Evolutionary conservation across 163 green algal genomes (phyloP).

Genomic region (Scenedesmus sp.): DNA sequence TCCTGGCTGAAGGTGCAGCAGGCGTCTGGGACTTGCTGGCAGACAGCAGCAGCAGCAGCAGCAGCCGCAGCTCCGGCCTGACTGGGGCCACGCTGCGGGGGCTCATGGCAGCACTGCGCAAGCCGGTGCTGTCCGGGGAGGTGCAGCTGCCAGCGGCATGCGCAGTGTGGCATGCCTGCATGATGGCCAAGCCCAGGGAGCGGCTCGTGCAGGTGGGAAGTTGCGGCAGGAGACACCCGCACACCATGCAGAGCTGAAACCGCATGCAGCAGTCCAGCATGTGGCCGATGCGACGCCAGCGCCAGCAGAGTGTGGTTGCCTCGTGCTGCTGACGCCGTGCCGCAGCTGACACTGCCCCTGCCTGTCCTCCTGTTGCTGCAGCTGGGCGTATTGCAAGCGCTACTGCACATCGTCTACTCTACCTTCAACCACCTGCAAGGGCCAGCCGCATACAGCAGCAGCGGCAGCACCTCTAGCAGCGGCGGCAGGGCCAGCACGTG

Average conservation of each 20-base stretch:
- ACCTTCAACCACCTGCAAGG: not conserved
- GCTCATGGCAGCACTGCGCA: slow-evolving; percentile 45
- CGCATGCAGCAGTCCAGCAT: too few species aligned
- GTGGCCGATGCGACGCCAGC: too few species aligned
- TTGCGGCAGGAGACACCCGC: not conserved
- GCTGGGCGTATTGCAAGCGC: slow-evolving; percentile 23
- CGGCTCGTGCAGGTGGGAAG: slow-evolving; percentile 31
- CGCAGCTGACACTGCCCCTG: too few species aligned
- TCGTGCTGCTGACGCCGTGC: too few species aligned
- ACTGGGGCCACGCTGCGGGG: slow-evolving; percentile 10
- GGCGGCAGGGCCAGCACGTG: not conserved
- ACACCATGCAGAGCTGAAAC: too few species aligned
- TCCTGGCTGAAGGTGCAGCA: slow-evolving; percentile 48
- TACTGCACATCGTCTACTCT: slow-evolving; percentile 34
- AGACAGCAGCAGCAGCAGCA: slow-evolving; percentile 22
- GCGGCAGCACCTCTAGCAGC: slow-evolving; percentile 24
- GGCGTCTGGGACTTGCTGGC: slow-evolving; percentile 34
- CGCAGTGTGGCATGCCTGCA: slow-evolving; percentile 33
- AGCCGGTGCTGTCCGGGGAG: slow-evolving; percentile 33
- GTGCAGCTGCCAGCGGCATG: slow-evolving; percentile 44
- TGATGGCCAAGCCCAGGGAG: slow-evolving; percentile 16
- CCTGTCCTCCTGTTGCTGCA: not conserved
- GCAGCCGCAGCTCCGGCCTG: not conserved
- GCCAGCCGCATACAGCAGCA: not conserved
- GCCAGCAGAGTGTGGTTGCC: too few species aligned